These are phyloP conservation scores for Adansonia gregorii DNA, from an alignment of 441 rosid genomes.

Conservation along the genomic window DNA sequence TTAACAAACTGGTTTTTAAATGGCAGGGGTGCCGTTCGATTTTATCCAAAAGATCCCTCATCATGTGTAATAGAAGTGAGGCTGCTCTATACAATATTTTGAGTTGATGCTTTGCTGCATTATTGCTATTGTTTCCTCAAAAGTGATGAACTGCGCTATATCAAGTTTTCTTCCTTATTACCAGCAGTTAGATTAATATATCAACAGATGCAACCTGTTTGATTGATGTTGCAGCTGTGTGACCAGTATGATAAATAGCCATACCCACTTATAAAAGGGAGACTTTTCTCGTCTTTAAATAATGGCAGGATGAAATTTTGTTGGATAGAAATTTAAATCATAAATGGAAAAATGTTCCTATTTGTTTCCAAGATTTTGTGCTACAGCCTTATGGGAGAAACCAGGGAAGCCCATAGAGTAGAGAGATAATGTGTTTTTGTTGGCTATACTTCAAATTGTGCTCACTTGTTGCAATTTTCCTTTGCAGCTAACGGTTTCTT, in stretches of 20 bases:
- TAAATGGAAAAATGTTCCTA: not conserved
- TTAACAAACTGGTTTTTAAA: slow-evolving; percentile 29
- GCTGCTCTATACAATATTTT: slow-evolving; percentile 15
- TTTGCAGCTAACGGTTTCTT: slow-evolving; percentile 87
- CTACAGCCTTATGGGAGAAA: not conserved
- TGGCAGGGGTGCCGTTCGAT: slow-evolving; percentile 89
- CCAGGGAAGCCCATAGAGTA: not conserved
- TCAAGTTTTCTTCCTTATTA: not conserved
- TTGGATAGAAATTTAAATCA: not conserved
- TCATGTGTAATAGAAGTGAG: slow-evolving; percentile 85
- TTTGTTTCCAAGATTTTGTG: not conserved
- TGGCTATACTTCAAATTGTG: slow-evolving; percentile 2
- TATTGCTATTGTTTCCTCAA: not conserved
- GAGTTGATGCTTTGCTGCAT: not conserved
- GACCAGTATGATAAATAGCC: slow-evolving; percentile 10
- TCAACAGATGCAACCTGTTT: not conserved
- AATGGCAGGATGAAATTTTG: not conserved
- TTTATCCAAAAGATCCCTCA: slow-evolving; percentile 77
- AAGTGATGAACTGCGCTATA: not conserved
- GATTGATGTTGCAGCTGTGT: not conserved
- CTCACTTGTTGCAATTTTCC: slow-evolving; percentile 23
- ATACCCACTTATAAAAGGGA: not conserved
- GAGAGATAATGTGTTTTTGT: not conserved
- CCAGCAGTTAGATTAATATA: not conserved
- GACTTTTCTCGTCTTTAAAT: not conserved